Conservation (phyloP, 2,329 filamentous ascomycete species). For the Pestalotiopsis sp. region DNA sequence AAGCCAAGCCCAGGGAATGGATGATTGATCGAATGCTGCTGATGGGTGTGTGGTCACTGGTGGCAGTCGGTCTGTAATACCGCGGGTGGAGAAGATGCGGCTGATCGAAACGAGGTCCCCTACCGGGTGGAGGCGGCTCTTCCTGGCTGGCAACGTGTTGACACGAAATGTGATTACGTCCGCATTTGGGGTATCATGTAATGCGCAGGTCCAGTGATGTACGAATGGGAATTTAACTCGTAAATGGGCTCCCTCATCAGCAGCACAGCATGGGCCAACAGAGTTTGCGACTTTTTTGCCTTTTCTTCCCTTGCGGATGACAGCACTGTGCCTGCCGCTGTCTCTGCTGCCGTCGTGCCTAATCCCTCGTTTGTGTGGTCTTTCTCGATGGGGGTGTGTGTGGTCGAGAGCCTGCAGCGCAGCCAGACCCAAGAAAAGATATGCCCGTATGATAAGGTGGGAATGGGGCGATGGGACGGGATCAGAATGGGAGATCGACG, state of each 20-base stretch:
- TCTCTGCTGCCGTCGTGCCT: background rate
- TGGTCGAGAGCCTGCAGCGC: background rate
- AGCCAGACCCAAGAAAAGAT: background rate
- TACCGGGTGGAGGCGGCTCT: conserved; percentile 12
- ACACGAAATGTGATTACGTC: conserved; percentile 12
- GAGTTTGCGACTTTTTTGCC: background rate
- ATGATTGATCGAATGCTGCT: background rate
- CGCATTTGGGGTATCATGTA: conserved; percentile 1
- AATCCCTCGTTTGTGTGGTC: background rate
- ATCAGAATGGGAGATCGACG: conserved; percentile 4
- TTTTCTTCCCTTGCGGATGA: background rate
- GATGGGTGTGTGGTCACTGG: background rate
- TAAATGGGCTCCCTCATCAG: background rate
- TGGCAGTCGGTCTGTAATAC: conserved; percentile 1
- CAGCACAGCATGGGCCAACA: background rate
- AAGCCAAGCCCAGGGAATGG: background rate
- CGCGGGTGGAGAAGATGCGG: conserved; percentile 11
- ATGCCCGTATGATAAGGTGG: conserved; percentile 2
- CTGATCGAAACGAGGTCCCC: conserved; percentile 12
- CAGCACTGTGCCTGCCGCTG: background rate
- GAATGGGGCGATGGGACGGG: background rate
- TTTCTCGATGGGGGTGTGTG: background rate
- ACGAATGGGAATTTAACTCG: background rate
- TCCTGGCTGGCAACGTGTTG: conserved; percentile 9
- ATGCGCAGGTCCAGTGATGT: background rate